Conservation (phyloP, 257 asterid species). For the Rehmannia glutinosa region DNA sequence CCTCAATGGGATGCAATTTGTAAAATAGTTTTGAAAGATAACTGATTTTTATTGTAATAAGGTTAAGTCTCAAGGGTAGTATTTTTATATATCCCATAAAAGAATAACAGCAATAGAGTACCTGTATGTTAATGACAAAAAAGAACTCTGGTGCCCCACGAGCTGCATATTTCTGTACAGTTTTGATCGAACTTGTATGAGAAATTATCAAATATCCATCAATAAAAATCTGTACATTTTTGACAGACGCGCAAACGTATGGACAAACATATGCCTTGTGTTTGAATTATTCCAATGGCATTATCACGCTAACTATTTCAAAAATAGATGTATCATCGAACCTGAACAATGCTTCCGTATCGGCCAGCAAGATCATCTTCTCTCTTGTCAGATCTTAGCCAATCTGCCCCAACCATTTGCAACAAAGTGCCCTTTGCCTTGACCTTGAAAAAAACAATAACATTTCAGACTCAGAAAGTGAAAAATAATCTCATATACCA, state of each 20-base stretch:
- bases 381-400: constrained; percentile 69
- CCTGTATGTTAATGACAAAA: constrained; percentile 69
- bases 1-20: too few species aligned
- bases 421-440: constrained; percentile 65
- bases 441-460: constrained; percentile 32
- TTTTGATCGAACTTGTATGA: constrained; percentile 8
- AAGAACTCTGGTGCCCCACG: constrained; percentile 68
- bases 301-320: too few species aligned
- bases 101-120: constrained; percentile 13
- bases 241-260: too few species aligned
- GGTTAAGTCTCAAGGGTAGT: too few species aligned
- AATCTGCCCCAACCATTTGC: constrained; percentile 82
- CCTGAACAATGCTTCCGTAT: constrained; percentile 83
- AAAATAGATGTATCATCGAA: constrained; percentile 10
- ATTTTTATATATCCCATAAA: too few species aligned
- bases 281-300: not conserved
- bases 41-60: too few species aligned
- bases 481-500: not conserved
- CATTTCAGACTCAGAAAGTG: not conserved
- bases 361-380: constrained; percentile 78
- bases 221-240: not conserved
- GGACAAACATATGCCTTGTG: too few species aligned
- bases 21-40: too few species aligned
- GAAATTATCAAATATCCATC: not conserved
- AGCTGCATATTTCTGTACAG: constrained; percentile 54